phyloP scores from a whole-genome alignment of 495 filamentous ascomycete genomes.

The Collariella sp. region DNA sequence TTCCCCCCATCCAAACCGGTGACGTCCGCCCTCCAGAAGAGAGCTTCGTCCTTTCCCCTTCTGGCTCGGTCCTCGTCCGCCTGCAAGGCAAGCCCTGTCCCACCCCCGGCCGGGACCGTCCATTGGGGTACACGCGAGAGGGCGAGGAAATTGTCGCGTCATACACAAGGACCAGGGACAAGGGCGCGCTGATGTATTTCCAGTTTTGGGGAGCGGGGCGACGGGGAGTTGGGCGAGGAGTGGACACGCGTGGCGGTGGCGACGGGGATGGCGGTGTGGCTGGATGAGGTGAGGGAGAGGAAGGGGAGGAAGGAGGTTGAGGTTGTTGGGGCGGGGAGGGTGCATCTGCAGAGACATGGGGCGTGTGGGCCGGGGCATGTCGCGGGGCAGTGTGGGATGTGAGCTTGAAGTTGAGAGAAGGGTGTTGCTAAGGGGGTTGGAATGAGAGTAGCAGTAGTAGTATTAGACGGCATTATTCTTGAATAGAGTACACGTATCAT shows the following conservation, averaged over 20 bases:
- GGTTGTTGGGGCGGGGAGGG: too few species aligned
- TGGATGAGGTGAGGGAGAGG: slow-evolving; percentile 4
- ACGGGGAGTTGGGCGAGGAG: slow-evolving; percentile 1
- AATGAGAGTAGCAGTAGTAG: too few species aligned
- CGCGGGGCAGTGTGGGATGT: too few species aligned
- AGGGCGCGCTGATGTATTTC: slow-evolving; percentile 2
- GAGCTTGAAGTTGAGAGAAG: neutral
- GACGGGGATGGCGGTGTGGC: slow-evolving; percentile 1
- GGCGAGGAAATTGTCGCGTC: slow-evolving; percentile 13
- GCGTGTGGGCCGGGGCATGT: too few species aligned
- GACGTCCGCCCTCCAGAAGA: slow-evolving; percentile 5
- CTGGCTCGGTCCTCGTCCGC: slow-evolving; percentile 4
- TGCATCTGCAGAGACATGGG: too few species aligned
- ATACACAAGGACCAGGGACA: neutral
- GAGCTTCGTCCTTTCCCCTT: neutral
- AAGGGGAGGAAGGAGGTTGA: neutral
- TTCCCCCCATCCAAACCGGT: neutral
- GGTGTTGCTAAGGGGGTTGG: neutral
- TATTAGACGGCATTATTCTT: too few species aligned
- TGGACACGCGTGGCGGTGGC: slow-evolving; percentile 3
- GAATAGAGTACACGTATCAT: too few species aligned
- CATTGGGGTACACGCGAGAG: slow-evolving; percentile 1
- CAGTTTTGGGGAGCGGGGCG: slow-evolving; percentile 12
- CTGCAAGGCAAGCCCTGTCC: neutral
- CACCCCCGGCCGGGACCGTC: neutral